A percentile compares a stretch with the other conserved stretches of the same genome.
phyloP scores from a whole-genome alignment of 345 rosid genomes.

The Cardamine occulta region DNA sequence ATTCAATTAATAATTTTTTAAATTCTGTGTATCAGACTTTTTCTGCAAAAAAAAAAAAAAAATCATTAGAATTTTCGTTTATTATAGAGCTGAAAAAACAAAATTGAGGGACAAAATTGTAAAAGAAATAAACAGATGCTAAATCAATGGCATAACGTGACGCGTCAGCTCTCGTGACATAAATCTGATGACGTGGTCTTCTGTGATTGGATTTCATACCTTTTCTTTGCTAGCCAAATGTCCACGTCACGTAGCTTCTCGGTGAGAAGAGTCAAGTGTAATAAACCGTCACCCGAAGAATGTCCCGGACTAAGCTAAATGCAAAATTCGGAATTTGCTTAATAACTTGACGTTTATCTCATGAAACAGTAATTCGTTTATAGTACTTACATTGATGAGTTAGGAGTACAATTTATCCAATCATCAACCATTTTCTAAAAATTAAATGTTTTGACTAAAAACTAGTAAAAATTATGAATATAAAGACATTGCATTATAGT shows the following conservation, averaged over 20 bases:
- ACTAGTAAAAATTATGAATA: no score
- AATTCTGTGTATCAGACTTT: constrained; percentile 8
- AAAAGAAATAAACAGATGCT: constrained; percentile 29
- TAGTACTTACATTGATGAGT: background rate
- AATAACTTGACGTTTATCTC: no score
- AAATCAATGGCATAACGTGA: constrained; percentile 32
- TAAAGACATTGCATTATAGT: no score
- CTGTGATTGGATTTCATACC: constrained; percentile 1
- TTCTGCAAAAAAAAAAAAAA: background rate
- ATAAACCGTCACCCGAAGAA: background rate
- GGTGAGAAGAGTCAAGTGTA: background rate
- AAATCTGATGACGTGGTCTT: constrained; percentile 15
- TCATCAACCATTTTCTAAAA: background rate
- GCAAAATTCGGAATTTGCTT: no score
- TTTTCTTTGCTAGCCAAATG: constrained; percentile 7
- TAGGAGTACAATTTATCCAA: background rate
- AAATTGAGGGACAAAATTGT: constrained; percentile 28
- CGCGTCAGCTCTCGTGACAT: constrained; percentile 42
- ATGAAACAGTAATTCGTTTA: background rate
- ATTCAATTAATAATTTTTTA: background rate
- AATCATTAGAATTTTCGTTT: background rate
- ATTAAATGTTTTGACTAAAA: background rate
- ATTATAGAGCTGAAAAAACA: background rate
- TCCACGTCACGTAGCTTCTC: constrained; percentile 19
- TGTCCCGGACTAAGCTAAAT: background rate